Percentiles rank a stretch among this genome's conserved stretches.
Conservation (phyloP, 1,284 basidiomycete species). For the Pseudozyma sp. region DNA sequence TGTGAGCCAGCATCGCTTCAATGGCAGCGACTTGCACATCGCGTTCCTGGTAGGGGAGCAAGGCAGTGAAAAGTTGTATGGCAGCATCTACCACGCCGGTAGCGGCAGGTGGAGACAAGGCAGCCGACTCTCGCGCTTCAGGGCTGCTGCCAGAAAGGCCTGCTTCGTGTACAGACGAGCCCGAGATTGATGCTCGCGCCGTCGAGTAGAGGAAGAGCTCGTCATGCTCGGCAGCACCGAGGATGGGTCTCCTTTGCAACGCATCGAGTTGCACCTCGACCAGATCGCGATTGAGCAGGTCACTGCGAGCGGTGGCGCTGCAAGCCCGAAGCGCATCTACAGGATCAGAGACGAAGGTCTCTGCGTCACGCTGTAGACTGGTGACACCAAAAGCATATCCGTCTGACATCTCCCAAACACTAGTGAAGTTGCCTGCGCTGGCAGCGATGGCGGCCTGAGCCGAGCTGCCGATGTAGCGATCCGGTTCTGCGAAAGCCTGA, state of each 20-base stretch:
- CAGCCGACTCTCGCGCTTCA: constrained; percentile 72
- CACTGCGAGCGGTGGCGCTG: constrained; percentile 55
- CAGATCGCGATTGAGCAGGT: constrained; percentile 80
- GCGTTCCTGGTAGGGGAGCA: constrained; percentile 81
- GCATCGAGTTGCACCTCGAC: constrained; percentile 81
- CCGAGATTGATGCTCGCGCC: constrained; percentile 4
- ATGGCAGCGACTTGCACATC: constrained; percentile 78
- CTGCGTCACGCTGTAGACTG: constrained; percentile 72
- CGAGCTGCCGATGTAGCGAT: constrained; percentile 77
- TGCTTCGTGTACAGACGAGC: constrained; percentile 1
- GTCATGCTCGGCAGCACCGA: constrained; percentile 88
- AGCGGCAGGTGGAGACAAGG: constrained; percentile 79
- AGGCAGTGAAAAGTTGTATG: constrained; percentile 83
- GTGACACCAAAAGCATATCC: constrained; percentile 94
- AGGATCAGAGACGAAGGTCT: constrained; percentile 50
- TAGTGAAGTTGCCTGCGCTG: constrained; percentile 84
- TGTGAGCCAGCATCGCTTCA: constrained; percentile 75
- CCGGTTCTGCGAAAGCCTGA: constrained; percentile 85
- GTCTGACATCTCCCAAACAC: constrained; percentile 87
- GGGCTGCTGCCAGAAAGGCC: constrained; percentile 20
- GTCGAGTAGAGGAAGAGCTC: constrained; percentile 78
- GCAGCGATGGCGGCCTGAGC: constrained; percentile 93
- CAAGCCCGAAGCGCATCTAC: constrained; percentile 34
- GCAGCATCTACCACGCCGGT: constrained; percentile 90
- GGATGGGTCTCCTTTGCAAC: constrained; percentile 81